Evolutionary conservation across 176 grass and related monocot species (phyloP).

Genomic region (Triticum dicoccoides): DNA sequence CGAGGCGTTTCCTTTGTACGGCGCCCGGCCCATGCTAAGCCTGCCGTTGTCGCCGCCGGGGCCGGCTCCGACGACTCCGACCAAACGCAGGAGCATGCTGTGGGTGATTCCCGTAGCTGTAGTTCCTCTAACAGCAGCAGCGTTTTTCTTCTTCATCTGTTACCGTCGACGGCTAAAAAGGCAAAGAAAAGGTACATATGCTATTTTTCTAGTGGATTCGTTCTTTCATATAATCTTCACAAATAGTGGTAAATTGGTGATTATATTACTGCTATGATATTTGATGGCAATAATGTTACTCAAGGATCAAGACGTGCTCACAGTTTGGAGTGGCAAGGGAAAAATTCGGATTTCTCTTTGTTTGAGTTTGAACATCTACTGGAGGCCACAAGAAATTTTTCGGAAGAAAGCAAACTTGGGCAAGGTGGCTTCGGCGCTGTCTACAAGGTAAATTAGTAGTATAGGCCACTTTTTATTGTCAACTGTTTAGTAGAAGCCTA

Average conservation of each 20-base stretch:
- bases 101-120: background rate
- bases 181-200: constrained; percentile 9
- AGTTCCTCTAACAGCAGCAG: background rate
- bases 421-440: constrained; percentile 53
- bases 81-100: background rate
- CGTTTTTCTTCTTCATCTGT: background rate
- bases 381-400: constrained; percentile 37
- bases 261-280: background rate
- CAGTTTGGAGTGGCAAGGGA: background rate
- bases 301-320: background rate
- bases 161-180: background rate
- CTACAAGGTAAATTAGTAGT: constrained; percentile 41
- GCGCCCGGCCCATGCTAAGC: background rate
- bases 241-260: background rate
- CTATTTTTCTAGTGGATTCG: background rate
- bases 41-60: background rate
- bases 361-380: constrained; percentile 25
- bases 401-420: constrained; percentile 39
- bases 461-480: background rate
- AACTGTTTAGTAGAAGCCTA: background rate
- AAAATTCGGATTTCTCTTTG: constrained; percentile 33
- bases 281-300: background rate
- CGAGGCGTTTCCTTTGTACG: background rate
- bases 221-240: background rate
- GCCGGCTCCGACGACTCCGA: background rate